These are phyloP conservation scores for Biscutella laevigata DNA, from an alignment of 441 rosid genomes.

Conservation along the genomic window DNA sequence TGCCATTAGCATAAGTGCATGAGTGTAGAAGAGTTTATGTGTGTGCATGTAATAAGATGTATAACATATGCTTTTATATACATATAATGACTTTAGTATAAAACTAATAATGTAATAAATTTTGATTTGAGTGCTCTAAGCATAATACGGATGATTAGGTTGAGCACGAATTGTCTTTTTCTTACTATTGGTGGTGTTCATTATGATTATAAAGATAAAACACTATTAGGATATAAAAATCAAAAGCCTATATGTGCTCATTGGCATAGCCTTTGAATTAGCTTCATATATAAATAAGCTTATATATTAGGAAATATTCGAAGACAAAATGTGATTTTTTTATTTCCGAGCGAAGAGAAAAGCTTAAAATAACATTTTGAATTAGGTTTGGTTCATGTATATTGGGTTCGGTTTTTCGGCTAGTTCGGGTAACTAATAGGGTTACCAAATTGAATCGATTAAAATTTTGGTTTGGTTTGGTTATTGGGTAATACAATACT, in stretches of 20 bases:
- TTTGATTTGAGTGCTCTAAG: constrained; percentile 14
- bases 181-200: constrained; percentile 19
- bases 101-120: too few relatives aligned
- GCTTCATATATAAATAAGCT: background rate
- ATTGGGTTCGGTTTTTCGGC: too few relatives aligned
- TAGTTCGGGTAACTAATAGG: too few relatives aligned
- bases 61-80: constrained; percentile 18
- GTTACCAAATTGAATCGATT: too few relatives aligned
- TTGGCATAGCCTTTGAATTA: constrained; percentile 19
- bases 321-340: background rate
- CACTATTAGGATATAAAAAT: constrained; percentile 6
- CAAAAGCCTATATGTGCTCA: constrained; percentile 19
- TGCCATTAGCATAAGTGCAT: constrained; percentile 19
- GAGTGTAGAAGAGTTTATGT: constrained; percentile 2
- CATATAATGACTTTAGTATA: too few relatives aligned
- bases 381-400: too few relatives aligned
- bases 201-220: constrained; percentile 21
- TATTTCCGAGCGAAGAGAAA: too few relatives aligned
- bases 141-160: constrained; percentile 22
- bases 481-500: too few relatives aligned
- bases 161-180: constrained; percentile 19
- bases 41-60: constrained; percentile 18
- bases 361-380: too few relatives aligned
- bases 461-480: too few relatives aligned
- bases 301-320: background rate